A percentile compares a stretch with the other conserved stretches of the same genome.
These are phyloP conservation scores for Xylaria grammica DNA, from an alignment of 495 filamentous ascomycete genomes.

Conservation along the genomic window DNA sequence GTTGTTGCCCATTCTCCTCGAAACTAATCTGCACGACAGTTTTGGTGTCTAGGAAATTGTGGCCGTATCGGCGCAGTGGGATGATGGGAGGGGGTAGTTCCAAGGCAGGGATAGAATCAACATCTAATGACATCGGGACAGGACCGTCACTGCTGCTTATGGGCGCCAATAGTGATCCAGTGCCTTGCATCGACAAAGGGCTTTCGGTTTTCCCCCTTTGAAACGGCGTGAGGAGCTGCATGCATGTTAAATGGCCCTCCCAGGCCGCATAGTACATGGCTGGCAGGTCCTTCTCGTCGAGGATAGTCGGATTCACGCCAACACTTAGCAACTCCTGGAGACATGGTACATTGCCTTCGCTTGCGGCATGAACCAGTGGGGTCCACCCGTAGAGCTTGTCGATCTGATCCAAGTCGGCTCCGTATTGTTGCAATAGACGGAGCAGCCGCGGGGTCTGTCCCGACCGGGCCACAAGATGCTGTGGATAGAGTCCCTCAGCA, in stretches of 20 bases:
- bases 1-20: constrained; percentile 68
- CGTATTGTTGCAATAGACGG: constrained; percentile 78
- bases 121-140: constrained; percentile 70
- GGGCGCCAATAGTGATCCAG: constrained; percentile 36
- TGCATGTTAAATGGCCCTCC: constrained; percentile 96
- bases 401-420: constrained; percentile 88
- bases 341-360: constrained; percentile 91
- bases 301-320: constrained; percentile 72
- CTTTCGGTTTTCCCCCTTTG: constrained; percentile 41
- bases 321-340: constrained; percentile 76
- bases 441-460: constrained; percentile 80
- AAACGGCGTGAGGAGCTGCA: constrained; percentile 77
- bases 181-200: constrained; percentile 37
- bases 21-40: constrained; percentile 92
- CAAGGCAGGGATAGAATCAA: constrained; percentile 88
- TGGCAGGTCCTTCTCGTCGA: constrained; percentile 90
- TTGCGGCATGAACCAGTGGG: constrained; percentile 92
- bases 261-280: constrained; percentile 99
- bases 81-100: constrained; percentile 95
- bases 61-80: constrained; percentile 89
- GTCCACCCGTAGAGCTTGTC: constrained; percentile 99
- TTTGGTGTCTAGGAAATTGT: constrained; percentile 98
- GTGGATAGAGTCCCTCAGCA: constrained; percentile 95
- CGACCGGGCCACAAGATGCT: constrained; percentile 93
- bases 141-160: constrained; percentile 56